These are phyloP conservation scores for Tuber umbilicatum DNA, from an alignment of 495 filamentous ascomycete species.

Conservation along the genomic window DNA sequence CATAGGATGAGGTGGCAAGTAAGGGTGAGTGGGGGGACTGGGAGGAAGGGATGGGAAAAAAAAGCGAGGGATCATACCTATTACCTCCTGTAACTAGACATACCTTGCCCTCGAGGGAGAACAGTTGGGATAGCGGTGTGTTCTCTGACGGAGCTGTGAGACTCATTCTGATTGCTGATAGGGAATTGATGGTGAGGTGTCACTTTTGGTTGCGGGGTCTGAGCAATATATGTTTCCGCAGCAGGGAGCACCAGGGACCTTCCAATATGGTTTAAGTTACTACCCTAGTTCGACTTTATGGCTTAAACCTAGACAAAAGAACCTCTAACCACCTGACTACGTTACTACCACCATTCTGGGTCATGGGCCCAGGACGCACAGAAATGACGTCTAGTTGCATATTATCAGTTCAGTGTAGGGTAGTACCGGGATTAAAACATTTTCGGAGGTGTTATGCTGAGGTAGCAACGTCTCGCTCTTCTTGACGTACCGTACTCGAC, in stretches of 20 bases:
- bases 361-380: slow-evolving; percentile 25
- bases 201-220: slow-evolving; percentile 20
- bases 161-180: slow-evolving; percentile 35
- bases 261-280: slow-evolving; percentile 5
- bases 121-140: slow-evolving; percentile 37
- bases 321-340: not conserved
- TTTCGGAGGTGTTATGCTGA: not conserved
- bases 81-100: slow-evolving; percentile 39
- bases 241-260: not conserved
- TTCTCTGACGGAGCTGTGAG: slow-evolving; percentile 36
- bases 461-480: not conserved
- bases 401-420: not conserved
- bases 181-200: slow-evolving; percentile 29
- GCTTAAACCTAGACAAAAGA: not conserved
- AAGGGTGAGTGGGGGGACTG: not conserved
- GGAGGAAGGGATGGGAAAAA: not conserved
- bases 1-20: not conserved
- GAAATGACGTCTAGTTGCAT: slow-evolving; percentile 30
- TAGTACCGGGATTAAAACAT: not conserved
- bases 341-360: slow-evolving; percentile 30
- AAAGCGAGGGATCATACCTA: slow-evolving; percentile 24
- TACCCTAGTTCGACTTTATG: not conserved
- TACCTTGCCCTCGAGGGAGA: slow-evolving; percentile 36
- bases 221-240: slow-evolving; percentile 4
- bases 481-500: too few species aligned